A percentile compares a stretch with the other conserved stretches of the same genome.
Conservation (phyloP, 345 rosid species). For the Aquilaria yunnanensis region DNA sequence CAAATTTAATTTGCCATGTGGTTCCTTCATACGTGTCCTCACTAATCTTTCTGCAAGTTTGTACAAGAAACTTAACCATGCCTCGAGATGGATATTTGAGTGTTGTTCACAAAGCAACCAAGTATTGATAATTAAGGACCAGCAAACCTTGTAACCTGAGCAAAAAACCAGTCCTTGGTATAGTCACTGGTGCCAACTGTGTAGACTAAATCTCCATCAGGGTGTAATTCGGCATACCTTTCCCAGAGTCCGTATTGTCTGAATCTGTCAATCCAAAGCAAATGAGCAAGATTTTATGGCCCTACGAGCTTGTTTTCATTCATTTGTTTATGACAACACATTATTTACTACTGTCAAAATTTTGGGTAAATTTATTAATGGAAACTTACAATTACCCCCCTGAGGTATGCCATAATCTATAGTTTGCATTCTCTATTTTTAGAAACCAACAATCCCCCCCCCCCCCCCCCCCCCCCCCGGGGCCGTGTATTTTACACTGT, state of each 20-base stretch:
- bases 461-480: no score
- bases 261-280: slow-evolving; percentile 30
- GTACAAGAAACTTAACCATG: not conserved
- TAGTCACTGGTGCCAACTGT: slow-evolving; percentile 50
- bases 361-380: not conserved
- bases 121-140: not conserved
- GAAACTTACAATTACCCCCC: no score
- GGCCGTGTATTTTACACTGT: no score
- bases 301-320: no score
- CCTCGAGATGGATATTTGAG: no score
- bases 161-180: slow-evolving; percentile 74
- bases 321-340: no score
- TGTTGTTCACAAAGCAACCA: not conserved
- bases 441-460: no score
- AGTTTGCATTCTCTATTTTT: no score
- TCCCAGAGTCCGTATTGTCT: slow-evolving; percentile 98
- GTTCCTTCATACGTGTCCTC: slow-evolving; percentile 45
- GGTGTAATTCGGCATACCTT: slow-evolving; percentile 72
- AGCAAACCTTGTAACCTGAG: slow-evolving; percentile 71
- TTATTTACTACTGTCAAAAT: not conserved
- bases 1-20: slow-evolving; percentile 71
- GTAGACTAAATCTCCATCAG: slow-evolving; percentile 62
- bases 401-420: no score
- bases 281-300: not conserved
- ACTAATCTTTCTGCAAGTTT: slow-evolving; percentile 36